These are phyloP conservation scores for Madurella fahalii DNA, from an alignment of 2,329 filamentous ascomycete genomes.

Conservation along the genomic window DNA sequence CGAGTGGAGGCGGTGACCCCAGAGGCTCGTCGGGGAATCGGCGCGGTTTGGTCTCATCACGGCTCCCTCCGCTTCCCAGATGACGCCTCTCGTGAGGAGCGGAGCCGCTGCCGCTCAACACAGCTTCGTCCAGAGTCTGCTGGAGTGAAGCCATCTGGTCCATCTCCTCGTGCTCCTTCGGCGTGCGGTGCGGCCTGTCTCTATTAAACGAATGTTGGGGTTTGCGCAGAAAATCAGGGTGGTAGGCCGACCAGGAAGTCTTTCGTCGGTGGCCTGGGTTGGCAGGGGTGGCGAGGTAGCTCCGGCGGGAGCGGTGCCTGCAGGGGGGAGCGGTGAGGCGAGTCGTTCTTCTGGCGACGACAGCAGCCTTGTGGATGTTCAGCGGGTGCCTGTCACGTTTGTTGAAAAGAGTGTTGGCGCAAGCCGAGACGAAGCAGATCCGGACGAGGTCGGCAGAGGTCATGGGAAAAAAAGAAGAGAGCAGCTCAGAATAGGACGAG, in stretches of 20 bases:
- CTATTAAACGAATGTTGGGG: constrained; percentile 17
- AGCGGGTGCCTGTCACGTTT: constrained; percentile 41
- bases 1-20: constrained; percentile 31
- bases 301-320: constrained; percentile 28
- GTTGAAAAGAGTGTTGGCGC: constrained; percentile 40
- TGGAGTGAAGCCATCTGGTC: constrained; percentile 23
- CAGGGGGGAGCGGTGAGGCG: constrained; percentile 28
- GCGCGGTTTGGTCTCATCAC: constrained; percentile 24
- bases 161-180: constrained; percentile 13
- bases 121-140: constrained; percentile 25
- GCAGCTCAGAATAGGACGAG: constrained; percentile 18
- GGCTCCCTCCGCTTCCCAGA: constrained; percentile 12
- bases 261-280: constrained; percentile 26
- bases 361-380: constrained; percentile 39
- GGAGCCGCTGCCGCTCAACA: constrained; percentile 15
- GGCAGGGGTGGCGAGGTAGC: constrained; percentile 11
- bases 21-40: constrained; percentile 35
- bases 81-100: constrained; percentile 14
- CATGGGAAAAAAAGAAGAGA: constrained; percentile 38
- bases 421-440: constrained; percentile 45
- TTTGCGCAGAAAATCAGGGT: constrained; percentile 22
- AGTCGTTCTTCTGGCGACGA: constrained; percentile 41
- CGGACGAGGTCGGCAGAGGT: constrained; percentile 42
- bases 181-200: neutral
- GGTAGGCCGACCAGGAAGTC: constrained; percentile 20